Percentiles rank a stretch among this genome's conserved stretches.
phyloP scores from a whole-genome alignment of 208 protist species.

The Naegleria fowleri region DNA sequence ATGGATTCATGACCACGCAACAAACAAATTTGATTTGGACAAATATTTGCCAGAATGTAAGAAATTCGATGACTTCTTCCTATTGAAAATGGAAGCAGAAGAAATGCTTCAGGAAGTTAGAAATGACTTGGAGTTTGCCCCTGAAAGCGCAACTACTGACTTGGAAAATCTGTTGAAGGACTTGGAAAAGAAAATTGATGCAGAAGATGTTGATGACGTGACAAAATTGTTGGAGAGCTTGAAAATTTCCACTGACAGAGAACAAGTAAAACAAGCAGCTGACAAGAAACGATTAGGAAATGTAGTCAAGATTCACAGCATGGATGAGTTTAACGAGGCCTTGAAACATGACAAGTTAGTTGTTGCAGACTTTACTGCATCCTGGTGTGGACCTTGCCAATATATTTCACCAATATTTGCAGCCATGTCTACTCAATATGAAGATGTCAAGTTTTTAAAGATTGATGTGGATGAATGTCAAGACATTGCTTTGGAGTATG shows the following conservation, averaged over 20 bases:
- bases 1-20: not conserved
- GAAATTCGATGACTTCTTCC: not conserved
- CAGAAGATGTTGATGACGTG: not conserved
- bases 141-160: not conserved
- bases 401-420: constrained; percentile 38
- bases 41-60: not conserved
- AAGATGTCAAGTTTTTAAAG: constrained; percentile 45
- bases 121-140: not conserved
- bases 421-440: constrained; percentile 25
- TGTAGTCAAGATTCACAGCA: not conserved
- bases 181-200: not conserved
- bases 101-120: not conserved
- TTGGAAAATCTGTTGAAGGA: not conserved
- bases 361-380: constrained; percentile 44
- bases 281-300: not conserved
- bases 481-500: constrained; percentile 14
- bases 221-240: not conserved
- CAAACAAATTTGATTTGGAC: constrained; percentile 3
- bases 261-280: not conserved
- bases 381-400: constrained; percentile 47
- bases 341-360: constrained; percentile 21
- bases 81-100: not conserved
- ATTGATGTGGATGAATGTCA: constrained; percentile 45
- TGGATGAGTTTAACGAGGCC: not conserved
- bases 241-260: not conserved